Percentiles rank a stretch among this genome's conserved stretches.
These are phyloP conservation scores for Tulasnella sp. DNA, from an alignment of 768 basidiomycete genomes.

Conservation along the genomic window DNA sequence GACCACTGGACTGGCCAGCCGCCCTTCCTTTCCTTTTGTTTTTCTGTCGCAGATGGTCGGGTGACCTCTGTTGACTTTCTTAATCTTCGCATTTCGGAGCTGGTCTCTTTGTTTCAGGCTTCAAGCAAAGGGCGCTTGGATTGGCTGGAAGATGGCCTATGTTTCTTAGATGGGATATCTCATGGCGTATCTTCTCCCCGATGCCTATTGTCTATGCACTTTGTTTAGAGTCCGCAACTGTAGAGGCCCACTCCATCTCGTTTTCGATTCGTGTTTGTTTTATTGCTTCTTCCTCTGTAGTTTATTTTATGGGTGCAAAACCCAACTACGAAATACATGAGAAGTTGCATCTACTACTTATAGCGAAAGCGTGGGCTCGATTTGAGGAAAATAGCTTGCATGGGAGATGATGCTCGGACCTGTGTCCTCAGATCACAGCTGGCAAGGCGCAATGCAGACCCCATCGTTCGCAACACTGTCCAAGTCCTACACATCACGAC, in stretches of 20 bases:
- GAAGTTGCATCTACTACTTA: background rate
- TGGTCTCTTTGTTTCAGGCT: background rate
- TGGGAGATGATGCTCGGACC: no score
- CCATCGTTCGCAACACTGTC: no score
- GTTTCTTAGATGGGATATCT: background rate
- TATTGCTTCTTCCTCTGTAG: slow-evolving; percentile 5
- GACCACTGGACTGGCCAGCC: slow-evolving; percentile 5
- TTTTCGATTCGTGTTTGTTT: background rate
- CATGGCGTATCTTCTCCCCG: background rate
- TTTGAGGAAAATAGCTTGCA: no score
- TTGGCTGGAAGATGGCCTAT: background rate
- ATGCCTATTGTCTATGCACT: background rate
- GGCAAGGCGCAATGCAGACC: no score
- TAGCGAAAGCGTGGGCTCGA: no score
- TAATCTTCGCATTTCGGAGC: background rate
- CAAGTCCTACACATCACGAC: background rate
- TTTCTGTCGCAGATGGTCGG: background rate
- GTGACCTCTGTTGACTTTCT: background rate
- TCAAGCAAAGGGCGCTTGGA: background rate
- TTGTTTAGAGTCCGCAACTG: background rate
- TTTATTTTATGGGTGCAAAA: background rate
- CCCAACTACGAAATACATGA: slow-evolving; percentile 4
- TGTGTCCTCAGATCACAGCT: no score
- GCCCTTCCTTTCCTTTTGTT: background rate
- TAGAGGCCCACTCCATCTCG: background rate